Percentiles rank a stretch among this genome's conserved stretches.
phyloP scores from a whole-genome alignment of 192 early-diverging fungal genomes.

The Coemansia nantahalensis region DNA sequence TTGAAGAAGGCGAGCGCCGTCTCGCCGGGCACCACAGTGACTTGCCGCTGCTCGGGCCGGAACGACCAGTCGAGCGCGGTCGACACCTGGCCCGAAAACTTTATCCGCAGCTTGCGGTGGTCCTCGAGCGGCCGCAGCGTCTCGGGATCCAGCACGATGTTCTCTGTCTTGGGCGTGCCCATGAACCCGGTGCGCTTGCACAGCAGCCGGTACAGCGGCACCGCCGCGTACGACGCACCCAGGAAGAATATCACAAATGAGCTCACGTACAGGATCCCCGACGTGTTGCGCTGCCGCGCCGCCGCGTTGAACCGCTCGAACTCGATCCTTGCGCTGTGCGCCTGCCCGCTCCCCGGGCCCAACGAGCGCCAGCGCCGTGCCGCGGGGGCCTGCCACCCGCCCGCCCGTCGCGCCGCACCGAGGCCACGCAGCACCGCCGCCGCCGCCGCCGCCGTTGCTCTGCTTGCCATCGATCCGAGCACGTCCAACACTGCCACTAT shows the following conservation, averaged over 20 bases:
- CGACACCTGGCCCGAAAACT: slow-evolving; percentile 71
- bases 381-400: too few relatives aligned
- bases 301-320: slow-evolving; percentile 26
- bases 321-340: slow-evolving; percentile 3
- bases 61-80: slow-evolving; percentile 88
- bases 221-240: slow-evolving; percentile 88
- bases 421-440: too few relatives aligned
- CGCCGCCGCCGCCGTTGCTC: too few relatives aligned
- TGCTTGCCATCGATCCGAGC: too few relatives aligned
- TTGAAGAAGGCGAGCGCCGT: slow-evolving; percentile 96
- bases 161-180: slow-evolving; percentile 83
- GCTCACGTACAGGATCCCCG: slow-evolving; percentile 69
- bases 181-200: slow-evolving; percentile 91
- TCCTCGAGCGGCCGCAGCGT: slow-evolving; percentile 63
- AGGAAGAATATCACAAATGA: slow-evolving; percentile 81
- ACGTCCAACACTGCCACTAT: too few relatives aligned
- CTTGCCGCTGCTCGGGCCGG: slow-evolving; percentile 79
- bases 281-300: slow-evolving; percentile 35
- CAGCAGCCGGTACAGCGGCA: slow-evolving; percentile 92
- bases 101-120: slow-evolving; percentile 63
- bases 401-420: too few relatives aligned
- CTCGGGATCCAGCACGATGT: slow-evolving; percentile 56
- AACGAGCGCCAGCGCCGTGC: too few relatives aligned
- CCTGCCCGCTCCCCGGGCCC: too few relatives aligned
- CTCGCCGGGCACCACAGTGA: slow-evolving; percentile 92